A percentile compares a stretch with the other conserved stretches of the same genome.
phyloP scores from a whole-genome alignment of 352 stramenopile genomes.

The Phytophthora aleatoria region DNA sequence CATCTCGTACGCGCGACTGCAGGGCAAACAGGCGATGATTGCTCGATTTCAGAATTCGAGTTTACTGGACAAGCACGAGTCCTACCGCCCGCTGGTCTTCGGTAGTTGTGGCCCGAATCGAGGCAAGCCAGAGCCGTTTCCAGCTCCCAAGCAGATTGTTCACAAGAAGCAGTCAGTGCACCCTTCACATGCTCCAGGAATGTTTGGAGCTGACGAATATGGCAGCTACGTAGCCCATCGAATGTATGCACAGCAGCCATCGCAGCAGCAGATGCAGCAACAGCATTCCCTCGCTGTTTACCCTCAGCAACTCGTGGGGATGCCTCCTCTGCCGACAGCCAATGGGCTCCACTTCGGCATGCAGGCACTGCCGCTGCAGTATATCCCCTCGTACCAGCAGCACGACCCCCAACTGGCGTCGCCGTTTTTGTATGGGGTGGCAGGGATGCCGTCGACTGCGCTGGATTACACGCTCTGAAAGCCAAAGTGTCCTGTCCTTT shows the following conservation, averaged over 20 bases:
- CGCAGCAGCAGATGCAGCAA: slow-evolving; percentile 35
- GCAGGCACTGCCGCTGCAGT: slow-evolving; percentile 32
- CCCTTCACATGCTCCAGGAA: slow-evolving; percentile 24
- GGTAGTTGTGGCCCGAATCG: slow-evolving; percentile 72
- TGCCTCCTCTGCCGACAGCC: slow-evolving; percentile 32
- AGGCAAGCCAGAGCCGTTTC: slow-evolving; percentile 72
- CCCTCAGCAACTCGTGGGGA: slow-evolving; percentile 34
- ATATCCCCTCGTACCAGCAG: slow-evolving; percentile 40
- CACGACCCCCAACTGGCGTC: slow-evolving; percentile 36
- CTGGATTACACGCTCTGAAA: slow-evolving; percentile 38
- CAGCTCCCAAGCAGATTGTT: slow-evolving; percentile 54
- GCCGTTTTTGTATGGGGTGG: slow-evolving; percentile 43
- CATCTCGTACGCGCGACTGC: slow-evolving; percentile 98
- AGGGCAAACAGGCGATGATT: slow-evolving; percentile 98
- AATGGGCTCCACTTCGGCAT: slow-evolving; percentile 28
- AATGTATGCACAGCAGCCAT: slow-evolving; percentile 32
- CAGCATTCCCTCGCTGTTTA: slow-evolving; percentile 41
- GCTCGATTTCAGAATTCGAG: slow-evolving; percentile 98
- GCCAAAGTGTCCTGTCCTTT: slow-evolving; percentile 11
- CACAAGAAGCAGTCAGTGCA: slow-evolving; percentile 48
- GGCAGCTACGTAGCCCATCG: slow-evolving; percentile 34
- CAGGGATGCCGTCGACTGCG: slow-evolving; percentile 32
- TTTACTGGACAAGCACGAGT: slow-evolving; percentile 93
- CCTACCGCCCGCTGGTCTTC: slow-evolving; percentile 93
- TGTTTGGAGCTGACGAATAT: slow-evolving; percentile 37